Base-by-base conservation (phyloP, 345 rosid species). In the Chamaenerion angustifolium region DNA sequence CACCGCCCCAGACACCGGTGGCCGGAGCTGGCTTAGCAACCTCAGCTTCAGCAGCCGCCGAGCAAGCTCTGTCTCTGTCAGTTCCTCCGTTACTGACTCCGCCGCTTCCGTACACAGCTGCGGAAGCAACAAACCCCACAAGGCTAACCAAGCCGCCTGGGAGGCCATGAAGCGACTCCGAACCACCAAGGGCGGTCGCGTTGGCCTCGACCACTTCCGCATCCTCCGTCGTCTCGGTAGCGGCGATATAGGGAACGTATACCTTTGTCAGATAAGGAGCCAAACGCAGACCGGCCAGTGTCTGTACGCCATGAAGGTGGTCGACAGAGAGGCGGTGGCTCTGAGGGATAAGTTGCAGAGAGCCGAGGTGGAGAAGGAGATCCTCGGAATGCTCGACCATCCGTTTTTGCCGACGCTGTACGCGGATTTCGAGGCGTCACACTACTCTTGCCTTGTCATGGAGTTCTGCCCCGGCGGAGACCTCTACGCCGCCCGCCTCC, bases 401-500 rank as follows among this genome's bases (percentile, higher is more conserved):
- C 97, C 97, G 0, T 89, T 89, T 65, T 48, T 89, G 67, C 97
- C 97, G 4, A 78, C 79, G 35, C 71, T 89, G 11, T 89, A 80
- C 58, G 88, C 95, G 0, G 82, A 85, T 68, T 85, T 89, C 18
- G 97, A 89, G 54, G 89, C 75, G 46, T 85, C 89, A 0, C 83
- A 77, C 65, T 89, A 78, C 67, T 80, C 93, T 31, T 82, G 95
- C 59, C 71, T 89, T 52, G 85, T 89, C 7, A 89, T 85, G 95
- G 97, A 89, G 73, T 89, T 70, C 57, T 89, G 95, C 50, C 74
- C 93, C 41, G 95, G 93, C 6, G 97, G 97, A 12, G 94, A 89
- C 59, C 68, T 89, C 64, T 88, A 82, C 49, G 75, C 90, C 44
- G 66, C 82, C 64, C 64, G 87, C 37, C 94, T 81, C 40, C 72